phyloP scores from a whole-genome alignment of 23 red algal genomes.

The Gracilaria vermiculophylla region DNA sequence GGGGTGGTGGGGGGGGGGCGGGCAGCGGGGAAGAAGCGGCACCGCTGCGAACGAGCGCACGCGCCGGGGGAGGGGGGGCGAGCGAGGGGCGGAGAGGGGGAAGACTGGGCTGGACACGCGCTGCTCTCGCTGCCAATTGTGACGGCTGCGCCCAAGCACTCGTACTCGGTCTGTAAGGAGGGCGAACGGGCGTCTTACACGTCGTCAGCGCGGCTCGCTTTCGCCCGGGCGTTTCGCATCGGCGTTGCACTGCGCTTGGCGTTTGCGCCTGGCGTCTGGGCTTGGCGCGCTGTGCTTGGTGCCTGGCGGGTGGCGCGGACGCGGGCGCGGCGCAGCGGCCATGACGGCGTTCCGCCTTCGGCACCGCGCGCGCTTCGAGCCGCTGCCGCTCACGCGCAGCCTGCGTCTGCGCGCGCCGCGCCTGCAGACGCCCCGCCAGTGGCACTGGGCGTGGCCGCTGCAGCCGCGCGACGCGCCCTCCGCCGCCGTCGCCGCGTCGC shows the following conservation, averaged over 20 bases:
- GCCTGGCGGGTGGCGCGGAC: neutral
- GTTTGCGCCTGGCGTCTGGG: too few species aligned
- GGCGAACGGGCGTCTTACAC: conserved; percentile 2
- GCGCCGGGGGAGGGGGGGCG: neutral
- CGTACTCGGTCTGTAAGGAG: neutral
- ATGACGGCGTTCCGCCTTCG: conserved; percentile 57
- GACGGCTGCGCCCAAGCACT: neutral
- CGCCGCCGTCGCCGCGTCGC: neutral
- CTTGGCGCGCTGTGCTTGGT: too few species aligned
- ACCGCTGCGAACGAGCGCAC: neutral
- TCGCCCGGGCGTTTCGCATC: too few species aligned
- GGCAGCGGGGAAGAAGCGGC: neutral
- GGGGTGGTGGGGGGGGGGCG: neutral
- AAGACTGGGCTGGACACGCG: neutral
- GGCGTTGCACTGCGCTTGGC: too few species aligned
- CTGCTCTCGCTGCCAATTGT: neutral
- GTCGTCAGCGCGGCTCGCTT: neutral
- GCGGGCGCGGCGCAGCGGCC: neutral
- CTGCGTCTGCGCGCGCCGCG: conserved; percentile 40
- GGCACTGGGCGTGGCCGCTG: conserved; percentile 67
- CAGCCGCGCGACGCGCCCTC: neutral
- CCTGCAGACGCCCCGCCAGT: conserved; percentile 20
- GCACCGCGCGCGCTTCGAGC: conserved; percentile 39
- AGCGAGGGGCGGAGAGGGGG: neutral
- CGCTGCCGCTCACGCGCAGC: conserved; percentile 17